phyloP scores from a whole-genome alignment of 768 basidiomycete species.

The Termitomyces titanicus region DNA sequence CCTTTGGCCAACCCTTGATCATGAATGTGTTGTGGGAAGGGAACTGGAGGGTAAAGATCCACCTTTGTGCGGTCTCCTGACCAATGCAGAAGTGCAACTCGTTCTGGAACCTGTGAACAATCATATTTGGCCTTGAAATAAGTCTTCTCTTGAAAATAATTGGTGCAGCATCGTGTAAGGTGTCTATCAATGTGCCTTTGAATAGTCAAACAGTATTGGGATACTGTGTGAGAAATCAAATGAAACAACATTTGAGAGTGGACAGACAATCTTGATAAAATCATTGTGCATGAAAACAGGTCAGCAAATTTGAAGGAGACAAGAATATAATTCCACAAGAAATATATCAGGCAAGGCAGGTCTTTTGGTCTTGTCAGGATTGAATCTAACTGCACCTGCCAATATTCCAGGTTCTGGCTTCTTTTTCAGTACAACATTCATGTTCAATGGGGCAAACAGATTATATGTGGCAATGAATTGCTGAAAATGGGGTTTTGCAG shows the following conservation, averaged over 20 bases:
- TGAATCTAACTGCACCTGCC: neutral
- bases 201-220: neutral
- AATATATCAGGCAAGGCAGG: neutral
- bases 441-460: neutral
- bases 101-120: neutral
- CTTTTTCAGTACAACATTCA: neutral
- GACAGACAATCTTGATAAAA: neutral
- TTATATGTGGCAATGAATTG: neutral
- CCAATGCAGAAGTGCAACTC: neutral
- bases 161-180: neutral
- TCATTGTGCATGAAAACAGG: neutral
- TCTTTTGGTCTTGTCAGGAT: neutral
- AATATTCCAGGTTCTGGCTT: neutral
- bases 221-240: neutral
- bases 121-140: neutral
- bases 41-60: neutral
- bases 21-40: neutral
- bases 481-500: neutral
- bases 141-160: neutral
- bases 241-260: neutral
- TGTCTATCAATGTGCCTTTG: neutral
- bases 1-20: neutral
- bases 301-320: too few species aligned
- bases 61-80: neutral
- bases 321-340: neutral